Evolutionary conservation across 352 stramenopile genomes (phyloP).

Genomic region (Poterioochromonas sp.): DNA sequence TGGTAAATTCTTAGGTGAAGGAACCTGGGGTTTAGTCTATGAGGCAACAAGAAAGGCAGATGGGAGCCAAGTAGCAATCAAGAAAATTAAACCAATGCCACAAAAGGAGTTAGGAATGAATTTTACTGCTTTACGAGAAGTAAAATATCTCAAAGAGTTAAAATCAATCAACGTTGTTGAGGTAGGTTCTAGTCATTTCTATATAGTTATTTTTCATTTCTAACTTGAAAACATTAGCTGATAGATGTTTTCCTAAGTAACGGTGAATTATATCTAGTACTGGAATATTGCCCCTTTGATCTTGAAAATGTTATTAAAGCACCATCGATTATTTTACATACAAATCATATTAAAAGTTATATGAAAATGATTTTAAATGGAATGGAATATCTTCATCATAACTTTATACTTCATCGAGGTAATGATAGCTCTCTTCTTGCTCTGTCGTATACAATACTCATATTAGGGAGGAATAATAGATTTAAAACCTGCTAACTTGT

Average conservation of each 20-base stretch:
- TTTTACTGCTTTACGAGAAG: slow-evolving; percentile 24
- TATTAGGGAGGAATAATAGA: slow-evolving; percentile 50
- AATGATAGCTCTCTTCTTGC: not conserved
- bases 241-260: slow-evolving; percentile 5
- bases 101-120: not conserved
- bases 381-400: not conserved
- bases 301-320: not conserved
- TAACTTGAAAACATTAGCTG: not conserved
- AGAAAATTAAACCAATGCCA: slow-evolving; percentile 3
- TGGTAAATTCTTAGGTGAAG: slow-evolving; percentile 16
- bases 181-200: not conserved
- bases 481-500: slow-evolving; percentile 78
- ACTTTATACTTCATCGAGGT: slow-evolving; percentile 26
- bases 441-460: not conserved
- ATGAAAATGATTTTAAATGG: slow-evolving; percentile 8
- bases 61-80: not conserved
- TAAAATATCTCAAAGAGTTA: slow-evolving; percentile 6
- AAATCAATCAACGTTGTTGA: slow-evolving; percentile 4
- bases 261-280: not conserved
- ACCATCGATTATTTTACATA: not conserved
- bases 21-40: slow-evolving; percentile 28
- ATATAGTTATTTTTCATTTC: not conserved
- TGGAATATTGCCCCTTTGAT: slow-evolving; percentile 19
- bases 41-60: not conserved
- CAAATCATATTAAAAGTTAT: slow-evolving; percentile 9